These are phyloP conservation scores for Suillus spraguei DNA, from an alignment of 768 basidiomycete species.

Conservation along the genomic window DNA sequence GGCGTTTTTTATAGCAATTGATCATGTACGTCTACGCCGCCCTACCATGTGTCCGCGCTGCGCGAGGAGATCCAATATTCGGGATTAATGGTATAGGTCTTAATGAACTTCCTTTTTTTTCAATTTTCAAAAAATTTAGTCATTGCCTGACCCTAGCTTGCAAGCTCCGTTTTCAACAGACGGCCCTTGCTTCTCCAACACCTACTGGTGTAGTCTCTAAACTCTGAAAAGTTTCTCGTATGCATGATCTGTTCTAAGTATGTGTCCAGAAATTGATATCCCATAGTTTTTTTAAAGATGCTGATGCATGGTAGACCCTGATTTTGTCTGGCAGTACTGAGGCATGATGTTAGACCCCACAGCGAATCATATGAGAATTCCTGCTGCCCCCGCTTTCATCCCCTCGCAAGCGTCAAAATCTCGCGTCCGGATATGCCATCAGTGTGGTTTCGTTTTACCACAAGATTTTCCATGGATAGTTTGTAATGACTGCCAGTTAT, in stretches of 20 bases:
- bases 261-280: neutral
- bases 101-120: neutral
- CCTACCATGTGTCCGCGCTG: too few species aligned
- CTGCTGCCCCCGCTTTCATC: conserved; percentile 1
- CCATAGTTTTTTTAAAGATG: neutral
- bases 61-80: conserved; percentile 2
- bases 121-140: neutral
- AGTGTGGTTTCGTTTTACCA: conserved; percentile 4
- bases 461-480: conserved; percentile 2
- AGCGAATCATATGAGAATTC: conserved; percentile 7
- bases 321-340: neutral
- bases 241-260: conserved; percentile 1
- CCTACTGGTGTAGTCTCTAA: neutral
- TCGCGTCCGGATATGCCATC: conserved; percentile 1
- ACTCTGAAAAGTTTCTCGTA: neutral
- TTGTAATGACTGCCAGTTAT: conserved; percentile 9
- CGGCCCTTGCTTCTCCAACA: neutral
- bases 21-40: too few species aligned
- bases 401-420: neutral
- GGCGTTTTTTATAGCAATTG: too few species aligned
- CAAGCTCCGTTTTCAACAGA: neutral
- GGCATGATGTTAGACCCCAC: neutral
- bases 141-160: neutral
- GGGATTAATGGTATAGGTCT: conserved; percentile 4
- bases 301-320: neutral